These are phyloP conservation scores for Leccinum fuscescens DNA, from an alignment of 1,284 basidiomycete genomes.

Conservation along the genomic window DNA sequence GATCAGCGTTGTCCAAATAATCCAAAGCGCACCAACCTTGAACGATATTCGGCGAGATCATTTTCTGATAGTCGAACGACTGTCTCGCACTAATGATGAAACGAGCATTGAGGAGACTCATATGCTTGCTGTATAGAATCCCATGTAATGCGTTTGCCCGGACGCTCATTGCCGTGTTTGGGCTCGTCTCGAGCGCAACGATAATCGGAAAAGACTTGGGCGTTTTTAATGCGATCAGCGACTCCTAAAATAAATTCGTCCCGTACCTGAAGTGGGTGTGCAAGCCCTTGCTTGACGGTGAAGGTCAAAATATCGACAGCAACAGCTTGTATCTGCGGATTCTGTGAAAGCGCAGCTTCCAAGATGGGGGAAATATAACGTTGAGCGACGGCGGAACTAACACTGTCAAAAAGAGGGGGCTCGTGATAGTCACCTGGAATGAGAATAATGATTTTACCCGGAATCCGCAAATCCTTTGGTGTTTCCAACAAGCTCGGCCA, in stretches of 20 bases:
- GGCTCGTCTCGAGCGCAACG: constrained; percentile 88
- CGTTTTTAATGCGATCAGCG: background rate
- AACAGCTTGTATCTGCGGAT: constrained; percentile 71
- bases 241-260: background rate
- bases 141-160: constrained; percentile 82
- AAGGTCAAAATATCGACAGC: constrained; percentile 92
- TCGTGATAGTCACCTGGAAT: background rate
- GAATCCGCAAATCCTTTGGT: constrained; percentile 94
- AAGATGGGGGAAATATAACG: constrained; percentile 85
- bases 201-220: constrained; percentile 86
- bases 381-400: constrained; percentile 91
- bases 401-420: constrained; percentile 45
- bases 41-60: constrained; percentile 45
- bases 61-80: constrained; percentile 83
- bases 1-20: background rate
- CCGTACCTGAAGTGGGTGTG: constrained; percentile 85
- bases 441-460: constrained; percentile 50
- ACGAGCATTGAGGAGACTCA: constrained; percentile 84
- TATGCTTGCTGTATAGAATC: constrained; percentile 85
- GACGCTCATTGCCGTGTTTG: constrained; percentile 57
- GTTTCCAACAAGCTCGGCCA: constrained; percentile 92
- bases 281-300: constrained; percentile 91
- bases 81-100: constrained; percentile 77
- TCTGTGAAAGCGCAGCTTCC: constrained; percentile 73
- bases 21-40: constrained; percentile 40